These are phyloP conservation scores for Leccinum disarticulatum DNA, from an alignment of 768 basidiomycete genomes.

Conservation along the genomic window DNA sequence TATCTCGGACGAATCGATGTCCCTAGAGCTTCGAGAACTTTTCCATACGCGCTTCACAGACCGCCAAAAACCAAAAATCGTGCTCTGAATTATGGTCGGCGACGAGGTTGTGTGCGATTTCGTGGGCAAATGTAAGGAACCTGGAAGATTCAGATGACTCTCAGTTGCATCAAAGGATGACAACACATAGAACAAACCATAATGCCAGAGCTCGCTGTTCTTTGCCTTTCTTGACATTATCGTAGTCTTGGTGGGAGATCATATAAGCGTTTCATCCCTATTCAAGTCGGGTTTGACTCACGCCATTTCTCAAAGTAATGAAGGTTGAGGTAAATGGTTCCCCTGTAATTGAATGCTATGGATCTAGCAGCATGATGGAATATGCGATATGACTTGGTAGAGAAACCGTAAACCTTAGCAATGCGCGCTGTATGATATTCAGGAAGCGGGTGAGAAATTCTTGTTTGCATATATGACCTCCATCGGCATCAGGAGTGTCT, in stretches of 20 bases:
- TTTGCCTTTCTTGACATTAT: neutral
- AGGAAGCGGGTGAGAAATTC: conserved; percentile 65
- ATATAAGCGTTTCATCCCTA: too few species aligned
- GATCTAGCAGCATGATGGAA: neutral
- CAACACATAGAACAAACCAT: neutral
- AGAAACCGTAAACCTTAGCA: conserved; percentile 65
- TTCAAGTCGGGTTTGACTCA: too few species aligned
- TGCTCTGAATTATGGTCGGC: too few species aligned
- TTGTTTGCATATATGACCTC: conserved; percentile 32
- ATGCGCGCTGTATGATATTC: conserved; percentile 62
- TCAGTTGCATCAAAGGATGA: too few species aligned
- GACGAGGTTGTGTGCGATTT: too few species aligned
- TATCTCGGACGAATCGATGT: too few species aligned
- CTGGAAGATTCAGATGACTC: too few species aligned
- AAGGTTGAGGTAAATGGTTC: neutral
- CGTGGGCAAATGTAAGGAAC: too few species aligned
- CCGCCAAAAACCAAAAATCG: too few species aligned
- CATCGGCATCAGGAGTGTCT: conserved; percentile 54
- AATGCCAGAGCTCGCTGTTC: neutral
- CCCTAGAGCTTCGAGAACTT: too few species aligned
- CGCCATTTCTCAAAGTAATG: too few species aligned
- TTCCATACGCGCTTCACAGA: too few species aligned
- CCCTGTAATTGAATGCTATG: neutral
- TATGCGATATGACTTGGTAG: conserved; percentile 30
- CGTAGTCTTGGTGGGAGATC: neutral